Evolutionary conservation across 2,329 filamentous ascomycete species (phyloP).

Genomic region (Eurotiales sp.): DNA sequence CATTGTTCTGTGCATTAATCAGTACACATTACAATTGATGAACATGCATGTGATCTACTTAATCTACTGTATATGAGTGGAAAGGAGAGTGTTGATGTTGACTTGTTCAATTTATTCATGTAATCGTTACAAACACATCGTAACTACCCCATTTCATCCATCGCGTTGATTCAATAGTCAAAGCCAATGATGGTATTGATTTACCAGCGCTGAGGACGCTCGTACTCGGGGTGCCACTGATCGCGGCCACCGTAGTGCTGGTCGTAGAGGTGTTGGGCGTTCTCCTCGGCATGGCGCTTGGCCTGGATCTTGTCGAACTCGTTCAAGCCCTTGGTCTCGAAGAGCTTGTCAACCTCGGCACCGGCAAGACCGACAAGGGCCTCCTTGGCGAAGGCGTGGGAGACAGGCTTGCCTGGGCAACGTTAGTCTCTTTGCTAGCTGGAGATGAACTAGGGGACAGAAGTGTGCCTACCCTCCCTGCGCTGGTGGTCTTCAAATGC

Average conservation of each 20-base stretch:
- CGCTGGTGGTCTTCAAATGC: conserved; percentile 73
- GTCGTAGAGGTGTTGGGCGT: conserved; percentile 60
- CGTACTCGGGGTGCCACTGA: conserved; percentile 51
- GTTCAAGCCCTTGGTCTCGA: conserved; percentile 67
- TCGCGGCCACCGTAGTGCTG: conserved; percentile 54
- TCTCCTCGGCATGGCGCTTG: conserved; percentile 56
- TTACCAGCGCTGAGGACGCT: conserved; percentile 16
- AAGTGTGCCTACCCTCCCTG: conserved; percentile 58
- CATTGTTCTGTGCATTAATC: too few relatives aligned
- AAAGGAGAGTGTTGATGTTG: background rate
- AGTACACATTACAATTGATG: too few relatives aligned
- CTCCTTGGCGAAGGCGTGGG: conserved; percentile 75
- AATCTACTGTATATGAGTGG: too few relatives aligned
- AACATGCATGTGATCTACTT: too few relatives aligned
- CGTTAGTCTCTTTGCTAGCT: background rate
- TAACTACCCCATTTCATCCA: too few relatives aligned
- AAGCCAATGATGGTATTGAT: conserved; percentile 1
- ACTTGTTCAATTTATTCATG: background rate
- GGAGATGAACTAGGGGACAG: background rate
- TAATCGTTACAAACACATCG: background rate
- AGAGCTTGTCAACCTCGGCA: conserved; percentile 71
- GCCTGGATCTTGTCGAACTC: conserved; percentile 56
- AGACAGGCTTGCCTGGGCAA: conserved; percentile 62
- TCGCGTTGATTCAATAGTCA: too few relatives aligned
- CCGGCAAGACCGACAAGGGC: conserved; percentile 67